Evolutionary conservation across 2,329 filamentous ascomycete genomes (phyloP).

Genomic region (Monilinia fructigena): DNA sequence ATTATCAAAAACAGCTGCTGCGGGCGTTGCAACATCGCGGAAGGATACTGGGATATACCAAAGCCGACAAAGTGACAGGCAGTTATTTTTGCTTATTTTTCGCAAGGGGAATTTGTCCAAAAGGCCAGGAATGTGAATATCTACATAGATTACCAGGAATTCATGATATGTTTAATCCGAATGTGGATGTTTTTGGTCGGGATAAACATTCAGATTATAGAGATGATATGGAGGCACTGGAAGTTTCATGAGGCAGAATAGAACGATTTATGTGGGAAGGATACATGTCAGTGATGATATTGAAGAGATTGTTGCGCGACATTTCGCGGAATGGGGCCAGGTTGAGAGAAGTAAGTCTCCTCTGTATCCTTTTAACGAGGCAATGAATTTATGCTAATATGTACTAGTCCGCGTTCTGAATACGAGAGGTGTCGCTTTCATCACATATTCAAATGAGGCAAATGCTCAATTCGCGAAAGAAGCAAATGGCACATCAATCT

Average conservation of each 20-base stretch:
- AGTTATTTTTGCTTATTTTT: slow-evolving; percentile 94
- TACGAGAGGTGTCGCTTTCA: slow-evolving; percentile 84
- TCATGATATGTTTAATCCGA: slow-evolving; percentile 88
- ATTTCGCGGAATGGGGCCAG: slow-evolving; percentile 96
- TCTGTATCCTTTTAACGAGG: not conserved
- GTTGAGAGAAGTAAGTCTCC: slow-evolving; percentile 65
- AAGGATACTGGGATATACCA: slow-evolving; percentile 78
- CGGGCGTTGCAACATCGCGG: slow-evolving; percentile 79
- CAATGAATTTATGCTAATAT: slow-evolving; percentile 30
- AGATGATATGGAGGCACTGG: slow-evolving; percentile 97
- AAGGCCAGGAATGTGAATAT: slow-evolving; percentile 91
- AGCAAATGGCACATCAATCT: slow-evolving; percentile 88
- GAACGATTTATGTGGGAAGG: slow-evolving; percentile 87
- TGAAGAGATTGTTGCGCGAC: slow-evolving; percentile 89
- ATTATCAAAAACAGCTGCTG: slow-evolving; percentile 78
- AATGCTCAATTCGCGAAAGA: slow-evolving; percentile 91
- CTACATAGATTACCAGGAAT: slow-evolving; percentile 84
- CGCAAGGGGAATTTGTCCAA: slow-evolving; percentile 76
- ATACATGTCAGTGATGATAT: slow-evolving; percentile 97
- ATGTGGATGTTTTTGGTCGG: slow-evolving; percentile 90
- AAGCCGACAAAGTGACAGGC: slow-evolving; percentile 72
- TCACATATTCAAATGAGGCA: slow-evolving; percentile 89
- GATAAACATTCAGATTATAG: slow-evolving; percentile 92
- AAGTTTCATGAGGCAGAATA: slow-evolving; percentile 88
- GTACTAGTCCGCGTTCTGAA: slow-evolving; percentile 72